Conservation (phyloP, 805 yeast species). For the Metschnikowia proteae region DNA sequence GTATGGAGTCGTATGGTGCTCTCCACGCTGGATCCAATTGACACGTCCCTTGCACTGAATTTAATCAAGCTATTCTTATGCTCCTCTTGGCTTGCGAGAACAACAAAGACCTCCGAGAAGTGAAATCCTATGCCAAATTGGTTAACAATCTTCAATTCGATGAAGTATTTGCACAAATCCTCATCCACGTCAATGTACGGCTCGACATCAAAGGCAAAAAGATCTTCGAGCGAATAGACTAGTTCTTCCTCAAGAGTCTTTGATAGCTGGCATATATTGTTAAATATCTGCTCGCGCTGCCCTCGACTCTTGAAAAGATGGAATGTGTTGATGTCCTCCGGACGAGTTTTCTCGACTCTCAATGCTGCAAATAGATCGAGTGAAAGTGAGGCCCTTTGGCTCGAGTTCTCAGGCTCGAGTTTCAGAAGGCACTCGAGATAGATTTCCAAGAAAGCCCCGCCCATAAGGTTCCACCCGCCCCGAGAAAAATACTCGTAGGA, state of each 20-base stretch:
- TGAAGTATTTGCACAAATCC: slow-evolving; percentile 31
- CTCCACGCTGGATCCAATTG: slow-evolving; percentile 4
- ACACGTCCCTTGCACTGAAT: slow-evolving; percentile 11
- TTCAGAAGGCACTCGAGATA: slow-evolving; percentile 67
- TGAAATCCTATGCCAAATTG: slow-evolving; percentile 23
- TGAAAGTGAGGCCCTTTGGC: slow-evolving; percentile 36
- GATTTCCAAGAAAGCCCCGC: slow-evolving; percentile 59
- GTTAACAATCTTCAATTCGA: slow-evolving; percentile 34
- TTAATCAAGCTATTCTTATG: slow-evolving; percentile 3
- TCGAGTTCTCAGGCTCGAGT: slow-evolving; percentile 21
- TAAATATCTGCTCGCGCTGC: slow-evolving; percentile 10
- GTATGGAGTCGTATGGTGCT: slow-evolving; percentile 9
- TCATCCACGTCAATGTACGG: slow-evolving; percentile 34
- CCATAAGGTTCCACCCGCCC: slow-evolving; percentile 74
- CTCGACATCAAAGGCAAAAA: slow-evolving; percentile 33
- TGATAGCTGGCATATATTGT: slow-evolving; percentile 4
- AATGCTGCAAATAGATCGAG: slow-evolving; percentile 38
- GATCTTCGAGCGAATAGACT: slow-evolving; percentile 29
- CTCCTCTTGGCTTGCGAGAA: slow-evolving; percentile 19
- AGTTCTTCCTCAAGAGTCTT: background rate
- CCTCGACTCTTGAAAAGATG: slow-evolving; percentile 18
- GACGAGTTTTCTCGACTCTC: slow-evolving; percentile 11
- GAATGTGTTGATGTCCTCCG: slow-evolving; percentile 28
- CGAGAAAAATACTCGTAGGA: slow-evolving; percentile 65
- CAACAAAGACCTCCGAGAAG: slow-evolving; percentile 21